phyloP scores from a whole-genome alignment of 1,284 basidiomycete genomes.

The Ustilago esculenta region DNA sequence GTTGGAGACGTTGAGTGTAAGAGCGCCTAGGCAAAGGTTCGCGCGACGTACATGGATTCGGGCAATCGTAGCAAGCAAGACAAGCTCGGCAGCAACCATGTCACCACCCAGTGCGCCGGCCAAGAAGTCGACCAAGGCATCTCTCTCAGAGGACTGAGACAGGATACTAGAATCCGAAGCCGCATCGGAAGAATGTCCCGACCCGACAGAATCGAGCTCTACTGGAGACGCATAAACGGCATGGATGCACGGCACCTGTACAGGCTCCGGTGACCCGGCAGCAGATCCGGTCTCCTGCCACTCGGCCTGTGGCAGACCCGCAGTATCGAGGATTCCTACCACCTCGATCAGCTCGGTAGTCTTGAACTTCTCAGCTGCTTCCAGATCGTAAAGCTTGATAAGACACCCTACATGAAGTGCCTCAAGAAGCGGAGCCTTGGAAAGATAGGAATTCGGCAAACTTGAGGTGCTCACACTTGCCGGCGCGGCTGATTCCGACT shows the following conservation, averaged over 20 bases:
- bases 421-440: constrained; percentile 39
- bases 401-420: constrained; percentile 30
- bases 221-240: constrained; percentile 40
- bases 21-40: constrained; percentile 75
- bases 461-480: constrained; percentile 1
- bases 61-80: constrained; percentile 75
- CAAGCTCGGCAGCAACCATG: constrained; percentile 76
- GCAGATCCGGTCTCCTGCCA: constrained; percentile 43
- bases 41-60: constrained; percentile 77
- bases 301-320: constrained; percentile 41
- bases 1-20: constrained; percentile 72
- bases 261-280: constrained; percentile 10
- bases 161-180: constrained; percentile 11
- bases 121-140: constrained; percentile 47
- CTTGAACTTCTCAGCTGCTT: constrained; percentile 54
- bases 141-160: constrained; percentile 11
- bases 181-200: not conserved
- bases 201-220: constrained; percentile 19
- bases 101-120: constrained; percentile 48
- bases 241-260: constrained; percentile 53
- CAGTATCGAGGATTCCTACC: constrained; percentile 55
- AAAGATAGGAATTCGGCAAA: constrained; percentile 20
- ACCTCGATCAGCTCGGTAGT: constrained; percentile 62
- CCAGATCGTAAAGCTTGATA: constrained; percentile 57
- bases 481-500: not conserved